Base-by-base conservation (phyloP, 1,284 basidiomycete species). In the Leccinum pachyderme region DNA sequence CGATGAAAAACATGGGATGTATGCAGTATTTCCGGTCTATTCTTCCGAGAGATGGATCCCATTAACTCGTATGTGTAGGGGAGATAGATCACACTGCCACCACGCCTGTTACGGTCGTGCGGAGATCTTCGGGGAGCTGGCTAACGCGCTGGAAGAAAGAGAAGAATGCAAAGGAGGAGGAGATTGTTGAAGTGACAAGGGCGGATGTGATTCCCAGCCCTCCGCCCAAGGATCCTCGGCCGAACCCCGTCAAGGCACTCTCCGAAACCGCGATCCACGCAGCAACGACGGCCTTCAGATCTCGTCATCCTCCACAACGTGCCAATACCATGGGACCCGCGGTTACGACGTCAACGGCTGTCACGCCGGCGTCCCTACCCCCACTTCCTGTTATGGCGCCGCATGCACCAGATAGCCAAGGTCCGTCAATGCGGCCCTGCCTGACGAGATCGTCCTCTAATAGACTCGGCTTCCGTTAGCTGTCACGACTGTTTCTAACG, bases 1-100 rank as follows among this genome's bases (percentile, higher is more conserved):
- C 87, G 4, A 85, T 90, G 81, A 72, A 77, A 52, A 89, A 82
- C 66, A 87, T 89, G 85, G 86, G 86, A 52, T 90, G 88, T 90
- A 63, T 72, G 88, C 80, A 28, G 5, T 35, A 51, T 54, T 47
- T 44, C 37, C 53, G 25, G 32, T 39, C 57, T 48, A 29, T 49
- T n/a, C n/a, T 22, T 46, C 54, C 45, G 48, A 51, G 47, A 2
- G 13, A 49, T n/a, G 18, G 27, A 44, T 39, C 39, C 18, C 28
- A 44, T 51, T 61, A 29, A 60, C 56, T 22, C 22, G 22, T 29
- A 18, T 33, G 8, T 52, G 54, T 58, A 87, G 86, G 86, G 84
- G 76, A 79, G 13, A 81, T 86, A 35, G 86, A 87, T 51, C 57
- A 70, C 11, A 64, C 73, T 50, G 75, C 73, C 61, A 86, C 80